Evolutionary conservation across 371 early-diverging fungal genomes (phyloP).

Genomic region (Rhizopus arrhizus): DNA sequence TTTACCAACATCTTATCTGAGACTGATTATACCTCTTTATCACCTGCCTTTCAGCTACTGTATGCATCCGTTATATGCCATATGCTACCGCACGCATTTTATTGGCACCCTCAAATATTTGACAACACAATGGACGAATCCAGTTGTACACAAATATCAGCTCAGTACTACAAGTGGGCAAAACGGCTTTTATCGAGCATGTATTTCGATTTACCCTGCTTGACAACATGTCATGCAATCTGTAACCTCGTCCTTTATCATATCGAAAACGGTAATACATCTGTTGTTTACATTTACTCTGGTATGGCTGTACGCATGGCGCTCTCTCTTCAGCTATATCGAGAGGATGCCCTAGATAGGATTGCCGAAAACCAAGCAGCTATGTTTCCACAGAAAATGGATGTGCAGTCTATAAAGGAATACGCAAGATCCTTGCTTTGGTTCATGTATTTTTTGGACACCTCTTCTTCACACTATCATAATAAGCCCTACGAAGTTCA

Average conservation of each 20-base stretch:
- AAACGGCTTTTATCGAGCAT: constrained; percentile 37
- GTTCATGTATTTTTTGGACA: constrained; percentile 51
- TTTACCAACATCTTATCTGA: constrained; percentile 26
- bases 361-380: constrained; percentile 19
- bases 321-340: constrained; percentile 35
- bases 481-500: constrained; percentile 50
- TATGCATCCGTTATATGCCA: constrained; percentile 44
- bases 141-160: constrained; percentile 21
- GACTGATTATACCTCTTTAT: neutral
- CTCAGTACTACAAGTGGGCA: constrained; percentile 44
- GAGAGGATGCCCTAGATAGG: constrained; percentile 31
- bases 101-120: constrained; percentile 44
- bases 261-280: constrained; percentile 50
- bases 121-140: constrained; percentile 17
- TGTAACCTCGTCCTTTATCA: constrained; percentile 50
- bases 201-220: constrained; percentile 44
- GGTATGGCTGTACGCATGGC: constrained; percentile 55
- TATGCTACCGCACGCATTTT: constrained; percentile 46
- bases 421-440: constrained; percentile 45
- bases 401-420: constrained; percentile 20
- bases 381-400: constrained; percentile 12
- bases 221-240: constrained; percentile 43
- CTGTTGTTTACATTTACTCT: constrained; percentile 44
- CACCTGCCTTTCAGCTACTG: constrained; percentile 33
- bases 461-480: constrained; percentile 48